phyloP scores from a whole-genome alignment of 176 grass and related monocot species.

The Oryza glumipatula region DNA sequence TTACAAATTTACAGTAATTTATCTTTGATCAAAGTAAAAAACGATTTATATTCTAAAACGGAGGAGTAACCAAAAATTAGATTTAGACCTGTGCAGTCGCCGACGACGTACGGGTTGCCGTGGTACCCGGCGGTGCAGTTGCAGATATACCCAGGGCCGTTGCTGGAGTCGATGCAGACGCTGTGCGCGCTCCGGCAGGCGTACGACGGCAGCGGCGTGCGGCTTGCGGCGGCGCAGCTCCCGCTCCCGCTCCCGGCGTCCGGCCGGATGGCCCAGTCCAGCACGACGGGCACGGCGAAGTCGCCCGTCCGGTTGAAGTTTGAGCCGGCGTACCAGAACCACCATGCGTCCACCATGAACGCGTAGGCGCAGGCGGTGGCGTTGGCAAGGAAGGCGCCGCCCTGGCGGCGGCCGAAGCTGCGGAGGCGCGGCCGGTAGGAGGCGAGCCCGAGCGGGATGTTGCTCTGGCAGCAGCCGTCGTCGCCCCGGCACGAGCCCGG shows the following conservation, averaged over 20 bases:
- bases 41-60: too few species aligned
- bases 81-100: too few species aligned
- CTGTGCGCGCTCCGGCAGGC: constrained; percentile 46
- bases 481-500: constrained; percentile 41
- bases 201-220: not conserved
- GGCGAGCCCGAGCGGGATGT: not conserved
- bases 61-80: too few species aligned
- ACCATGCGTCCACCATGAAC: constrained; percentile 55
- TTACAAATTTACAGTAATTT: too few species aligned
- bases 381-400: not conserved
- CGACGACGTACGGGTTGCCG: too few species aligned
- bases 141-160: too few species aligned
- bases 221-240: not conserved
- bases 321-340: constrained; percentile 46
- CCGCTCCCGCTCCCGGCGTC: constrained; percentile 30
- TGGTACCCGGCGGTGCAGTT: too few species aligned
- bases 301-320: constrained; percentile 45
- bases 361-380: constrained; percentile 54
- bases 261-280: constrained; percentile 63
- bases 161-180: too few species aligned
- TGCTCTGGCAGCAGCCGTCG: constrained; percentile 67
- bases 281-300: constrained; percentile 53
- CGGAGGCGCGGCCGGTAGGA: too few species aligned
- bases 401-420: too few species aligned
- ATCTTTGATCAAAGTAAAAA: too few species aligned